Conservation (phyloP, 306 rosid genomes). For the Sesbania bispinosa region DNA sequence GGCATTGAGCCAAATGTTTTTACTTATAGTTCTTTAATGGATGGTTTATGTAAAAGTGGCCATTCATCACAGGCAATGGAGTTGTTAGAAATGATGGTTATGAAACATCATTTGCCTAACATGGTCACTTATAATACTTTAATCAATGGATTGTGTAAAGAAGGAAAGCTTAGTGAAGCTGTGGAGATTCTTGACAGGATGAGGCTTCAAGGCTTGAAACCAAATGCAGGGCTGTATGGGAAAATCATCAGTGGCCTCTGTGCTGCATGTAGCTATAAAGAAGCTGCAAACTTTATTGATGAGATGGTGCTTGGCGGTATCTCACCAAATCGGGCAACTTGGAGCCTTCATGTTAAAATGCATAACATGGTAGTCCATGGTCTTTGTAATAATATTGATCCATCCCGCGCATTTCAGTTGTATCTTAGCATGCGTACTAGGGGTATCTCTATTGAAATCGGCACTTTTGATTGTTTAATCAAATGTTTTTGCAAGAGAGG, state of each 20-base stretch:
- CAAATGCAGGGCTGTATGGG: slow-evolving; percentile 79
- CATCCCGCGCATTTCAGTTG: slow-evolving; percentile 64
- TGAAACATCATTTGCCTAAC: slow-evolving; percentile 59
- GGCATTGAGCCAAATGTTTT: slow-evolving; percentile 76
- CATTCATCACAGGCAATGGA: slow-evolving; percentile 65
- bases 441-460: slow-evolving; percentile 53
- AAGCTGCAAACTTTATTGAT: slow-evolving; percentile 89
- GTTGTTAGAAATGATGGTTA: slow-evolving; percentile 57
- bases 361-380: slow-evolving; percentile 77
- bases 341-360: slow-evolving; percentile 72
- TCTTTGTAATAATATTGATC: slow-evolving; percentile 45
- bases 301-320: slow-evolving; percentile 78
- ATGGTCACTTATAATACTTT: slow-evolving; percentile 69
- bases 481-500: slow-evolving; percentile 60
- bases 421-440: slow-evolving; percentile 78
- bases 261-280: slow-evolving; percentile 49
- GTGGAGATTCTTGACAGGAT: slow-evolving; percentile 83
- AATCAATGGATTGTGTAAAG: slow-evolving; percentile 73
- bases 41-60: slow-evolving; percentile 79
- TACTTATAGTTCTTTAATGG: slow-evolving; percentile 74
- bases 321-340: slow-evolving; percentile 62
- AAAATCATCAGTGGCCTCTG: slow-evolving; percentile 67
- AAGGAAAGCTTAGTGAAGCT: slow-evolving; percentile 68
- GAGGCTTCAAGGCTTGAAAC: slow-evolving; percentile 88
- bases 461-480: slow-evolving; percentile 52